Percentiles rank a stretch among this genome's conserved stretches.
phyloP scores from a whole-genome alignment of 441 rosid genomes.

The Syzygium syzygioides region DNA sequence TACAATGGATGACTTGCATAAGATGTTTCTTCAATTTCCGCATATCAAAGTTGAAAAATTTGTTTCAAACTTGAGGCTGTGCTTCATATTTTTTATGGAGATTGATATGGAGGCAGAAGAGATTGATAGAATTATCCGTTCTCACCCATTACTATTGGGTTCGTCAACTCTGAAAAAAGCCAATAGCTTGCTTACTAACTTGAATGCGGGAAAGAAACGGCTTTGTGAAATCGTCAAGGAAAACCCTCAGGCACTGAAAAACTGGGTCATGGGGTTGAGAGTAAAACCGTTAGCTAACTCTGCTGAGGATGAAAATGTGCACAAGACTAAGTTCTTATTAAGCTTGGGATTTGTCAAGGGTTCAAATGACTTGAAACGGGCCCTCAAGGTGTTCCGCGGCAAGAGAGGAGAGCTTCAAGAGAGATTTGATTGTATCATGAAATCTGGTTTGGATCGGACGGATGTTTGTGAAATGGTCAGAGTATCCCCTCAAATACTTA shows the following conservation, averaged over 20 bases:
- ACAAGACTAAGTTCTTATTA: constrained; percentile 11
- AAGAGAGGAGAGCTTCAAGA: constrained; percentile 12
- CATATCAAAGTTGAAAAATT: constrained; percentile 3
- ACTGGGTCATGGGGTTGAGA: constrained; percentile 8
- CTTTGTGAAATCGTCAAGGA: neutral
- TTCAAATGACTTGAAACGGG: constrained; percentile 7
- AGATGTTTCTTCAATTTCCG: constrained; percentile 9
- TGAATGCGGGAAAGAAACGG: constrained; percentile 9
- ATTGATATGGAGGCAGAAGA: constrained; percentile 7
- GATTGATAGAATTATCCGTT: neutral
- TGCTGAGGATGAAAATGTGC: neutral
- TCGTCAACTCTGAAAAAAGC: constrained; percentile 1
- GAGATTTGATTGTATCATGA: constrained; percentile 12
- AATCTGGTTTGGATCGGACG: constrained; percentile 5
- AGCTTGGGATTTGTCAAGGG: constrained; percentile 7
- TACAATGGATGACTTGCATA: neutral
- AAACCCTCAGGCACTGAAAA: constrained; percentile 13
- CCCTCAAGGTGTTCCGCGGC: constrained; percentile 13
- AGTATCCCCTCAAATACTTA: constrained; percentile 15
- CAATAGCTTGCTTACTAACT: constrained; percentile 1
- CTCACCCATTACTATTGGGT: constrained; percentile 7
- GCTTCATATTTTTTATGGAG: constrained; percentile 6
- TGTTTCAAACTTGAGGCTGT: constrained; percentile 4
- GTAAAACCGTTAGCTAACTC: neutral
- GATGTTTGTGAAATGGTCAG: constrained; percentile 13